A percentile compares a stretch with the other conserved stretches of the same genome.
phyloP scores from a whole-genome alignment of 371 early-diverging fungal genomes.

The Syncephalastrum monosporum region DNA sequence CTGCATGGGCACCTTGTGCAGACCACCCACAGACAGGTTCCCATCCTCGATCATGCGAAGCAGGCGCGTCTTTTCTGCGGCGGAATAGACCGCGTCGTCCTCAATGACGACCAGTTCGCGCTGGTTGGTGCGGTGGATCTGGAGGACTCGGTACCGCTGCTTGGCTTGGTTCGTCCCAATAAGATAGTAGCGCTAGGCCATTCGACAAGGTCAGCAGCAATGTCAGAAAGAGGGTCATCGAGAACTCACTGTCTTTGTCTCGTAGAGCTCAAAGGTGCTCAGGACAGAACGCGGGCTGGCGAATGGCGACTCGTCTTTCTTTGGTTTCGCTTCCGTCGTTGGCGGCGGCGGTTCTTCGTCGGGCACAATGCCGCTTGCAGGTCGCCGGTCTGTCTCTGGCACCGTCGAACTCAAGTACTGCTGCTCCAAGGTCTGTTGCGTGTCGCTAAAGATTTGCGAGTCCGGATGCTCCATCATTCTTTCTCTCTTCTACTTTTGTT shows the following conservation, averaged over 20 bases:
- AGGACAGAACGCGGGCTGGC: slow-evolving; percentile 46
- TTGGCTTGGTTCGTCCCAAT: slow-evolving; percentile 82
- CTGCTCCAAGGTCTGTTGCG: slow-evolving; percentile 10
- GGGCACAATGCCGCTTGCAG: neutral
- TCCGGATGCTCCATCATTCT: slow-evolving; percentile 8
- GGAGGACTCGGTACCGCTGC: slow-evolving; percentile 77
- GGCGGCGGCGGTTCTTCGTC: neutral
- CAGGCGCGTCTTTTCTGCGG: slow-evolving; percentile 70
- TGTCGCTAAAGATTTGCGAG: slow-evolving; percentile 16
- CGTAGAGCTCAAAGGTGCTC: slow-evolving; percentile 76
- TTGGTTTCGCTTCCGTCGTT: neutral
- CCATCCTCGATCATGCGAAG: slow-evolving; percentile 82
- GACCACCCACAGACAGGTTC: slow-evolving; percentile 75
- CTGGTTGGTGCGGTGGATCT: slow-evolving; percentile 80
- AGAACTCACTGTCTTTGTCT: slow-evolving; percentile 72
- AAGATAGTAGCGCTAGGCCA: slow-evolving; percentile 67
- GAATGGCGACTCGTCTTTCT: slow-evolving; percentile 24
- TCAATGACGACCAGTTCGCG: slow-evolving; percentile 61
- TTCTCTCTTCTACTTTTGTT: no score
- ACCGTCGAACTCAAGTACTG: slow-evolving; percentile 1
- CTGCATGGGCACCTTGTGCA: slow-evolving; percentile 61
- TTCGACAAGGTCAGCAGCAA: neutral
- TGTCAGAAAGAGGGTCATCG: neutral
- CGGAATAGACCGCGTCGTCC: slow-evolving; percentile 72
- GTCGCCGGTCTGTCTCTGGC: slow-evolving; percentile 3